Percentiles rank a stretch among this genome's conserved stretches.
phyloP scores from a whole-genome alignment of 768 basidiomycete species.

The Collybiopsis luxurians region DNA sequence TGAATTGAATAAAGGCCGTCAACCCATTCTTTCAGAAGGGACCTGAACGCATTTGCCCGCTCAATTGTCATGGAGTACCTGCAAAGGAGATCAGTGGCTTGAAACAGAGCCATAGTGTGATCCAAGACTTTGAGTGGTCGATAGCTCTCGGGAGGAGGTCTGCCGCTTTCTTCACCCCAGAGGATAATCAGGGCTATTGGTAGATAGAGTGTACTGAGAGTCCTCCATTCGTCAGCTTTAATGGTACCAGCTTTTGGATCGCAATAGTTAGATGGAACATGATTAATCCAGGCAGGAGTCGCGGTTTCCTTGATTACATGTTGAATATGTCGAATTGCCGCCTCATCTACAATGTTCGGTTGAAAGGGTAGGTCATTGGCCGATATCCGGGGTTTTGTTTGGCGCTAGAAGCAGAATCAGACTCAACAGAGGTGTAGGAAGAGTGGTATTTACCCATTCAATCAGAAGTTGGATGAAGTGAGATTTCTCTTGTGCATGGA shows the following conservation, averaged over 20 bases:
- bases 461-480: background rate
- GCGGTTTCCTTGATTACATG: constrained; percentile 18
- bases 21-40: constrained; percentile 21
- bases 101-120: constrained; percentile 25
- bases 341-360: background rate
- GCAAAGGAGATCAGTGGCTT: constrained; percentile 20
- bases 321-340: constrained; percentile 14
- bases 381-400: background rate
- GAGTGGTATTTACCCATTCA: background rate
- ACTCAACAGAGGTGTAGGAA: background rate
- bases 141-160: background rate
- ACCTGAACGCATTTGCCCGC: constrained; percentile 6
- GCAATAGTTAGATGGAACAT: constrained; percentile 26
- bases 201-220: constrained; percentile 25
- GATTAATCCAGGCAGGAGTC: constrained; percentile 23
- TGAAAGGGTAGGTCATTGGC: background rate
- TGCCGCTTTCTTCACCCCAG: constrained; percentile 19
- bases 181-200: constrained; percentile 29
- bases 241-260: constrained; percentile 25
- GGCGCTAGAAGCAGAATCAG: background rate
- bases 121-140: constrained; percentile 15
- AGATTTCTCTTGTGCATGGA: background rate
- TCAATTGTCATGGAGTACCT: constrained; percentile 10
- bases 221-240: constrained; percentile 36
- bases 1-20: constrained; percentile 18